Evolutionary conservation across 1,139 yeast species (phyloP).

Genomic region (Saccharomyces hybrid): DNA sequence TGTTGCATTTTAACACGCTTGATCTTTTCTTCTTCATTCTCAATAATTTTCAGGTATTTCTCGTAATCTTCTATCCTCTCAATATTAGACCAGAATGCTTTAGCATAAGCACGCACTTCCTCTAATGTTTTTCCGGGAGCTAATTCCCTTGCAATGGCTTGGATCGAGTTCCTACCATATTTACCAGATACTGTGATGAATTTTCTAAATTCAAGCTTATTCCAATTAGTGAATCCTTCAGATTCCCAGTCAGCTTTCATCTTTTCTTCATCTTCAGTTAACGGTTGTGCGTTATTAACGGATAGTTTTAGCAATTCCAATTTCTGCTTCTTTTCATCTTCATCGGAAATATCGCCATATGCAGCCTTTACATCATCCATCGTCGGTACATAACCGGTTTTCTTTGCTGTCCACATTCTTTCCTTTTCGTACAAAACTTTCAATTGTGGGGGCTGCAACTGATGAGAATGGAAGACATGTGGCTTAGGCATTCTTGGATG

Average conservation of each 20-base stretch:
- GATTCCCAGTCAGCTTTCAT: conserved; percentile 46
- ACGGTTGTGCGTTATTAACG: conserved; percentile 53
- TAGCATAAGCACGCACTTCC: conserved; percentile 59
- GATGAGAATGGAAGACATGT: conserved; percentile 61
- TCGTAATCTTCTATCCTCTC: conserved; percentile 67
- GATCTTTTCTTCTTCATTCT: conserved; percentile 67
- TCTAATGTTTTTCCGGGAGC: conserved; percentile 52
- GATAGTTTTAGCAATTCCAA: conserved; percentile 53
- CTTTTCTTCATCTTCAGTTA: conserved; percentile 59
- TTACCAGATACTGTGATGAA: conserved; percentile 55
- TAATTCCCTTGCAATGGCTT: conserved; percentile 54
- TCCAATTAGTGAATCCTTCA: conserved; percentile 62
- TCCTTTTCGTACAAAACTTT: conserved; percentile 60
- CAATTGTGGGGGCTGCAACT: conserved; percentile 56
- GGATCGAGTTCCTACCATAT: conserved; percentile 60
- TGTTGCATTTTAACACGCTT: conserved; percentile 51
- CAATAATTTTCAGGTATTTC: conserved; percentile 56
- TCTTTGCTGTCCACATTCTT: conserved; percentile 37
- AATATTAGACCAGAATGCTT: conserved; percentile 58
- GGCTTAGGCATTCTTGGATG: conserved; percentile 60
- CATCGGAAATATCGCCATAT: conserved; percentile 33
- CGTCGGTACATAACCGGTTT: conserved; percentile 29
- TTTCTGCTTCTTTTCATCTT: conserved; percentile 37
- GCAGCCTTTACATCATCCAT: conserved; percentile 35
- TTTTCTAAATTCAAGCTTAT: conserved; percentile 62